Percentiles rank a stretch among this genome's conserved stretches.
Evolutionary conservation across 768 basidiomycete species (phyloP).

Genomic region (Collybia nuda): DNA sequence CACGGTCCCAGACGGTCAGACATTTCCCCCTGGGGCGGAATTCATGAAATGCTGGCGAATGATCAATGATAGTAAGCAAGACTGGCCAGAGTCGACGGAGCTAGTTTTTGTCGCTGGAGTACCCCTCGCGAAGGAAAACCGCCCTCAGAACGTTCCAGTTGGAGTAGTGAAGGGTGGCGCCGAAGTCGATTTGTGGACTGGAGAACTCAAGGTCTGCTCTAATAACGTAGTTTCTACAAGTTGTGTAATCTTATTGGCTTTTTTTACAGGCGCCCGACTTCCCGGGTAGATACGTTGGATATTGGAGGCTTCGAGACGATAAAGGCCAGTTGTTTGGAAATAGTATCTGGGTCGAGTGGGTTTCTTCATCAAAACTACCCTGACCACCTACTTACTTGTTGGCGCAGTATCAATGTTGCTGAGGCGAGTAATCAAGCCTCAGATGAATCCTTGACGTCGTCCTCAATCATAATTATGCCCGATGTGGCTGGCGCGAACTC

Average conservation of each 20-base stretch:
- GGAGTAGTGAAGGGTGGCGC: constrained; percentile 59
- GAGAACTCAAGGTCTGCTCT: constrained; percentile 65
- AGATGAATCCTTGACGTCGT: constrained; percentile 59
- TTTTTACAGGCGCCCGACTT: constrained; percentile 64
- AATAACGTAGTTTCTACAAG: neutral
- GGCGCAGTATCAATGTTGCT: constrained; percentile 61
- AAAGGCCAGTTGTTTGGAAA: constrained; percentile 64
- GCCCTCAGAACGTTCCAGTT: constrained; percentile 38
- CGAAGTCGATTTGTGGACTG: constrained; percentile 65
- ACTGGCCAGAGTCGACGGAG: constrained; percentile 72
- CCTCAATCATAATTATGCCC: constrained; percentile 73
- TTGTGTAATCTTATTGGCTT: neutral
- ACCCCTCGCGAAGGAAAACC: constrained; percentile 40
- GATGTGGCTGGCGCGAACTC: constrained; percentile 26
- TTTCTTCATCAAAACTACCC: constrained; percentile 8
- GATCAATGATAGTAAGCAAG: constrained; percentile 56
- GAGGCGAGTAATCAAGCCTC: constrained; percentile 42
- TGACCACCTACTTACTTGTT: constrained; percentile 3
- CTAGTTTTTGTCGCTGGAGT: constrained; percentile 74
- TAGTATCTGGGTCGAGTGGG: constrained; percentile 80
- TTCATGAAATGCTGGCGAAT: constrained; percentile 85
- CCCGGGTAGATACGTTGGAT: constrained; percentile 72
- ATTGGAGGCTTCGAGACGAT: constrained; percentile 71
- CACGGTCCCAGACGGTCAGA: constrained; percentile 73
- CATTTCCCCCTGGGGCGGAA: constrained; percentile 80